Evolutionary conservation across 2,329 filamentous ascomycete species (phyloP).

Genomic region (Pseudocercospora vitis): DNA sequence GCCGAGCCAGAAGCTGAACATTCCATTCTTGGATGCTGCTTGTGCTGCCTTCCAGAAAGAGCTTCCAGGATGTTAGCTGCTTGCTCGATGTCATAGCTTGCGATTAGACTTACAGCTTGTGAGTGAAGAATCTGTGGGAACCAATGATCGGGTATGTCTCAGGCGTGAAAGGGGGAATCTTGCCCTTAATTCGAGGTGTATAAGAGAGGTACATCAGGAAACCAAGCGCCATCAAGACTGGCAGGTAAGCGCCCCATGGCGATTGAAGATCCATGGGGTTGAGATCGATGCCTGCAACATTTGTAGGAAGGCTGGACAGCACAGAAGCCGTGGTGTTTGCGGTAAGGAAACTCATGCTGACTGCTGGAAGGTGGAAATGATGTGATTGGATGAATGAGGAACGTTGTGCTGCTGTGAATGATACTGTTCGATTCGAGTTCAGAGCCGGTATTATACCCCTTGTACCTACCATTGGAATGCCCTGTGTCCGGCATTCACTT

Average conservation of each 20-base stretch:
- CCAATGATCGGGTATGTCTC: slow-evolving; percentile 18
- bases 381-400: not conserved
- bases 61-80: not conserved
- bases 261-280: slow-evolving; percentile 3
- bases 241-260: slow-evolving; percentile 3
- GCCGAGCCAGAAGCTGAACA: slow-evolving; percentile 23
- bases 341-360: slow-evolving; percentile 2
- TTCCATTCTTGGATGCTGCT: slow-evolving; percentile 14
- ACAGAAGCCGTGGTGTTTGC: not conserved
- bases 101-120: slow-evolving; percentile 1
- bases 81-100: not conserved
- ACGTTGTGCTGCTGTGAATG: slow-evolving; percentile 4
- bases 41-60: slow-evolving; percentile 12
- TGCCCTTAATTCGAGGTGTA: slow-evolving; percentile 8
- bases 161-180: slow-evolving; percentile 13
- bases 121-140: slow-evolving; percentile 10
- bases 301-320: slow-evolving; percentile 1
- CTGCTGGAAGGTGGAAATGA: not conserved
- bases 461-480: not conserved
- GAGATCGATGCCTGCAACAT: slow-evolving; percentile 1
- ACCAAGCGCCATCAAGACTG: not conserved
- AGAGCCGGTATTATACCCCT: not conserved
- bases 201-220: slow-evolving; percentile 3
- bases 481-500: not conserved
- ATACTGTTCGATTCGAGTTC: not conserved